These are phyloP conservation scores for Oligophagozyma castellii DNA, from an alignment of 1,139 yeast genomes.

Conservation along the genomic window DNA sequence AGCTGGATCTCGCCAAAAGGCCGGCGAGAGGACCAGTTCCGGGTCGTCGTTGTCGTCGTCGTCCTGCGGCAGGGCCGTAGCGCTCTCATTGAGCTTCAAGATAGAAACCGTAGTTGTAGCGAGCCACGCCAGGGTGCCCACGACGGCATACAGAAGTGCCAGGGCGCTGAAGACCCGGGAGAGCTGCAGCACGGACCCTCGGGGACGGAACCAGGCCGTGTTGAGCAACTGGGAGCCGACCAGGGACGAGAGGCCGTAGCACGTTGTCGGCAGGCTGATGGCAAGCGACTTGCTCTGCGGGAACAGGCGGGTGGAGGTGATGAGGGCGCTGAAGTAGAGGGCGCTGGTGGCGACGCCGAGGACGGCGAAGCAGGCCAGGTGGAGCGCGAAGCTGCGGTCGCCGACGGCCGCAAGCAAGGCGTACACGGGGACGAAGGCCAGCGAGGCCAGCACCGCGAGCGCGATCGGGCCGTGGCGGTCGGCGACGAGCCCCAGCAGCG, in stretches of 20 bases:
- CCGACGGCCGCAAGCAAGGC: constrained; percentile 30
- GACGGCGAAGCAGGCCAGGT: constrained; percentile 30
- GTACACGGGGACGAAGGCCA: constrained; percentile 66
- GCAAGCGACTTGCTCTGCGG: constrained; percentile 68
- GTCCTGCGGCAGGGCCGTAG: constrained; percentile 5
- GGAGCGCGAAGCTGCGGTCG: constrained; percentile 20
- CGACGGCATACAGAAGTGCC: constrained; percentile 39
- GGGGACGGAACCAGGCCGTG: constrained; percentile 27
- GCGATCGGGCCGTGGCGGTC: constrained; percentile 77
- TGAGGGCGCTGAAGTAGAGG: constrained; percentile 58
- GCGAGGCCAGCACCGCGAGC: constrained; percentile 47
- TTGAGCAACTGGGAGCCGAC: constrained; percentile 39
- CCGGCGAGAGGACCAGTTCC: constrained; percentile 3
- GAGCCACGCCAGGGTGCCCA: constrained; percentile 47
- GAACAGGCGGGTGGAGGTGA: constrained; percentile 74
- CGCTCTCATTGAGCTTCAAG: constrained; percentile 9
- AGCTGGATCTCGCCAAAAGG: constrained; percentile 34
- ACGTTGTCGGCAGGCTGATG: constrained; percentile 77
- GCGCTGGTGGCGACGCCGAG: constrained; percentile 79
- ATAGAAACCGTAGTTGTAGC: constrained; percentile 53
- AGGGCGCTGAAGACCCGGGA: constrained; percentile 44
- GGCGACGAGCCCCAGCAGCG: constrained; percentile 68
- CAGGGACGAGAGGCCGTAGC: constrained; percentile 66
- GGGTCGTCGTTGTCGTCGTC: constrained; percentile 8
- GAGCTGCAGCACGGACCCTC: constrained; percentile 30